Base-by-base conservation (phyloP, 805 yeast species). In the Pichia occidentalis region DNA sequence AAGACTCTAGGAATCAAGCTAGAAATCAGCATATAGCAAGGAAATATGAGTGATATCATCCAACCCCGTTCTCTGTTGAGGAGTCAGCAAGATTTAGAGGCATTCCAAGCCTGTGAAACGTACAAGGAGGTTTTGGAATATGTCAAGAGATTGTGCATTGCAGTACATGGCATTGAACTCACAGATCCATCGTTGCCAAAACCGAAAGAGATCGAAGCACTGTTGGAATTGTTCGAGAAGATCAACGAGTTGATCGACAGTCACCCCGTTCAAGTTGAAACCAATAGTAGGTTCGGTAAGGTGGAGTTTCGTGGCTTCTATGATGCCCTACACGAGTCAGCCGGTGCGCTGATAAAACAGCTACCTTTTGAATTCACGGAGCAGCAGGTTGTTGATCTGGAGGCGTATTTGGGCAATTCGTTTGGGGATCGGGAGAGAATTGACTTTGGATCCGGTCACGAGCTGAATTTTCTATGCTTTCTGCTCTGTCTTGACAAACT, bases 361-460 rank as follows among this genome's bases (percentile, higher is more conserved):
- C 20, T 46, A 23, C 12, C 46, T 30, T 29, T 47, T 40, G 36
- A 51, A 8, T 46, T 33, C 28, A 16, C 43, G 7, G 13, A 34
- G 25, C 37, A 55, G 45, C 34, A 53, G 57, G n/a, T 54, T 4
- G 40, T 47, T 4, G 88, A 85, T 47, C 43, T 84, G 3, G 43
- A 67, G 0, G 57, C 63, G 3, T 90, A 90, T 52, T 61, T 90
- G 14, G 49, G 57, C 12, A 83, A 85, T 49, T 72, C 88, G 1
- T 90, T 87, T 75, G 98, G 98, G 0, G 79, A 86, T 46, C 67
- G 83, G 43, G 68, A 73, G 6, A 68, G 99, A 58, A 86, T 92
- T 20, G 99, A 92, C 60, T 92, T 87, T 57, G 99, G 99, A 1
- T 85, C 96, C 6, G 99, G 99, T 21, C 99, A 92, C 56, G 99